phyloP scores from a whole-genome alignment of 116 monocot species.

The Iris pallida region DNA sequence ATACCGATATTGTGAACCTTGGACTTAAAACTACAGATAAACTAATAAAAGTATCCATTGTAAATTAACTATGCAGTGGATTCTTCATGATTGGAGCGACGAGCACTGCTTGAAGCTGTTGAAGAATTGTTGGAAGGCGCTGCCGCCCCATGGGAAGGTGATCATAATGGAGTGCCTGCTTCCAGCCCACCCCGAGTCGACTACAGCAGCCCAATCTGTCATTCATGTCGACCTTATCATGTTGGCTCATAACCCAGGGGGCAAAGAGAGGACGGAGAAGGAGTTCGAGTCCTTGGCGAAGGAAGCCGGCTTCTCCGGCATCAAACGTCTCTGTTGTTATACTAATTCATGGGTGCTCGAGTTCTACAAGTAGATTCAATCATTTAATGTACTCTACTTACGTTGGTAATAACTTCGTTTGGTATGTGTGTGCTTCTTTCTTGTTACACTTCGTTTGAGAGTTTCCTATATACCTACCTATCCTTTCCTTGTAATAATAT shows the following conservation, averaged over 20 bases:
- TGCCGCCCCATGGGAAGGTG: conserved; percentile 62
- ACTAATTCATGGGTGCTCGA: conserved; percentile 11
- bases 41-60: too few species aligned
- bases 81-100: conserved; percentile 88
- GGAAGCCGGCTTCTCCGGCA: conserved; percentile 11
- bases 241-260: conserved; percentile 20
- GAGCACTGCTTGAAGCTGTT: conserved; percentile 51
- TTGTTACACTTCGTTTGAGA: too few species aligned
- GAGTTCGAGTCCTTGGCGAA: conserved; percentile 17
- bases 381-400: too few species aligned
- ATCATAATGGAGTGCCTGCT: conserved; percentile 48
- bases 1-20: too few species aligned
- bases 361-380: conserved; percentile 7
- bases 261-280: conserved; percentile 21
- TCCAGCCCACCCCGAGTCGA: conserved; percentile 9
- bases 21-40: too few species aligned
- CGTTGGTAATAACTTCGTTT: too few species aligned
- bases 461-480: too few species aligned
- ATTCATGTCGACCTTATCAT: conserved; percentile 16
- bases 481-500: too few species aligned
- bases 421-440: too few species aligned
- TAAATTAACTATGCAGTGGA: conserved; percentile 39
- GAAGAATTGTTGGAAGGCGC: conserved; percentile 66
- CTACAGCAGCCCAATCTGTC: background rate
- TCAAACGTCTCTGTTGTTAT: background rate